phyloP scores from a whole-genome alignment of 768 basidiomycete species.

The Trametes cingulata region DNA sequence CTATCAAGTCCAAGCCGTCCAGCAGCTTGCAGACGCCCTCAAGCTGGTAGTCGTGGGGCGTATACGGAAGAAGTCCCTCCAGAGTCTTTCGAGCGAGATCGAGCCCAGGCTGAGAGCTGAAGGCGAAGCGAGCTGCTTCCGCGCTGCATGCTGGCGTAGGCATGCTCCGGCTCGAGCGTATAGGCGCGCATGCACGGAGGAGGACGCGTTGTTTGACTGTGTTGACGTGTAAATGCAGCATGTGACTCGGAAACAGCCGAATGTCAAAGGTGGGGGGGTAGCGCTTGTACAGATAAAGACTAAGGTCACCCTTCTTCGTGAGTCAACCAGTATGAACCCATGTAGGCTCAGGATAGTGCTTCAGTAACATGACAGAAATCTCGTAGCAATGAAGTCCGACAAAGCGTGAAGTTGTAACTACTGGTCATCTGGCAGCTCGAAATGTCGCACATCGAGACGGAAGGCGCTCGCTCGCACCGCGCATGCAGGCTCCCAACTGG shows the following conservation, averaged over 20 bases:
- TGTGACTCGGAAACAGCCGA: not conserved
- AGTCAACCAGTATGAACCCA: too few species aligned
- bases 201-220: not conserved
- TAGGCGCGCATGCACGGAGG: not conserved
- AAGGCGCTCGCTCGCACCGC: too few species aligned
- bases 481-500: too few species aligned
- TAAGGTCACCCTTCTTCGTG: too few species aligned
- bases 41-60: slow-evolving; percentile 29
- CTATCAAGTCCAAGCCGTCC: slow-evolving; percentile 28
- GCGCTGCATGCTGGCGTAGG: not conserved
- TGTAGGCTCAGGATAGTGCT: too few species aligned
- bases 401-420: too few species aligned
- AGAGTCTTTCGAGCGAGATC: not conserved
- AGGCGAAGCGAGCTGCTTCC: too few species aligned
- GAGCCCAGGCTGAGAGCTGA: not conserved
- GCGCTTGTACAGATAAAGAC: not conserved
- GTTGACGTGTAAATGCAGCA: not conserved
- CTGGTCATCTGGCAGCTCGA: too few species aligned
- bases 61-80: not conserved
- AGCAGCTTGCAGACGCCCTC: slow-evolving; percentile 29
- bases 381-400: too few species aligned
- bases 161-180: not conserved
- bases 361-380: too few species aligned
- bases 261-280: not conserved
- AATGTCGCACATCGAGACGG: too few species aligned